Conservation (phyloP, 495 filamentous ascomycete genomes). For the Daldinia caldariorum region DNA sequence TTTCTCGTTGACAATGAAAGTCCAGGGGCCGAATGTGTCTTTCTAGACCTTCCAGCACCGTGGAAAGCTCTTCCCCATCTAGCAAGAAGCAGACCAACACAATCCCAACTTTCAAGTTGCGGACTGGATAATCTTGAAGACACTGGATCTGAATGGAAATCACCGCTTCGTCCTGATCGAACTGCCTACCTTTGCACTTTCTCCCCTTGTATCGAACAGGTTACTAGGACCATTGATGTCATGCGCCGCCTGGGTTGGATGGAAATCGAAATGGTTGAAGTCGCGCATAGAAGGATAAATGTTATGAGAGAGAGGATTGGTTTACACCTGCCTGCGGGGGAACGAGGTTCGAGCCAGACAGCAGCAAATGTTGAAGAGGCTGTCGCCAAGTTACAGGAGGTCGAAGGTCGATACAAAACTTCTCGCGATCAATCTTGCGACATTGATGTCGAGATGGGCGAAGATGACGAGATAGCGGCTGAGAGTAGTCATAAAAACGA, state of each 20-base stretch:
- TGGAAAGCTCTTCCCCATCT: conserved; percentile 91
- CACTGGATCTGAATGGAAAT: conserved; percentile 55
- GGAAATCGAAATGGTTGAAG: conserved; percentile 91
- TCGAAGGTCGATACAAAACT: conserved; percentile 71
- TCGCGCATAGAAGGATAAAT: conserved; percentile 78
- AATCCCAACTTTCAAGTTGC: conserved; percentile 28
- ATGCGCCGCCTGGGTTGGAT: conserved; percentile 86
- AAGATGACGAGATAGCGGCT: conserved; percentile 36
- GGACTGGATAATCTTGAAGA: conserved; percentile 27
- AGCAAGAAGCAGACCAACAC: conserved; percentile 64
- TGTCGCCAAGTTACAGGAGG: conserved; percentile 70
- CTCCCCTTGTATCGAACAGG: conserved; percentile 96
- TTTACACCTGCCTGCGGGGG: conserved; percentile 50
- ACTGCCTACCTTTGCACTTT: conserved; percentile 88
- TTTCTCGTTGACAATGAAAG: conserved; percentile 70
- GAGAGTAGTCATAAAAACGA: conserved; percentile 41
- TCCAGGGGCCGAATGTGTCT: conserved; percentile 81
- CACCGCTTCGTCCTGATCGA: conserved; percentile 73
- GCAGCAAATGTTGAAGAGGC: conserved; percentile 81
- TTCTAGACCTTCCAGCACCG: conserved; percentile 92
- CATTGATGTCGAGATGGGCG: conserved; percentile 46
- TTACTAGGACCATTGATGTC: conserved; percentile 78
- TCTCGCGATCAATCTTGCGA: conserved; percentile 56
- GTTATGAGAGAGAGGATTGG: conserved; percentile 85
- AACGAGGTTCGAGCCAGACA: conserved; percentile 59